Percentiles rank a stretch among this genome's conserved stretches.
phyloP scores from a whole-genome alignment of 331 rosid species.

The Saraca asoca region DNA sequence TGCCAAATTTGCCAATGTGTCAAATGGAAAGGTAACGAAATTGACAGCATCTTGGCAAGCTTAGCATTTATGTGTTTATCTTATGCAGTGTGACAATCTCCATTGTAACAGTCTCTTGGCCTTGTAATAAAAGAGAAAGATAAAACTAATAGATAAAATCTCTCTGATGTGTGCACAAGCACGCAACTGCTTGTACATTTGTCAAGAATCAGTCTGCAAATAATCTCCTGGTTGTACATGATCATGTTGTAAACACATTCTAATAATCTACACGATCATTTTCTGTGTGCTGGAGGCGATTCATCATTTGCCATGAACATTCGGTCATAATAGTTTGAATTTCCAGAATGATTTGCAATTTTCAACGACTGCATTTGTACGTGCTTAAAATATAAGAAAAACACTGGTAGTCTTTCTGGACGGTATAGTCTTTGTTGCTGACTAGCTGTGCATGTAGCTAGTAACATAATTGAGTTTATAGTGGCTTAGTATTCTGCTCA shows the following conservation, averaged over 20 bases:
- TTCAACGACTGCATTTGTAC: no score
- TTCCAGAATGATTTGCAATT: no score
- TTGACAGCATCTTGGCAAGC: slow-evolving; percentile 7
- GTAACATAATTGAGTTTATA: no score
- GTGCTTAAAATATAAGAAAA: no score
- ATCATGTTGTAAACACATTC: slow-evolving; percentile 22
- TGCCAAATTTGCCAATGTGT: slow-evolving; percentile 50
- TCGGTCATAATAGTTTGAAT: no score
- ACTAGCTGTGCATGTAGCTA: no score
- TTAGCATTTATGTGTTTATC: slow-evolving; percentile 19
- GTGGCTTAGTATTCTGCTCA: no score
- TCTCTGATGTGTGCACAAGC: not conserved
- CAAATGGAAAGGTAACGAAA: slow-evolving; percentile 60
- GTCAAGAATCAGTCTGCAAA: slow-evolving; percentile 5
- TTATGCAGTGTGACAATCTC: not conserved
- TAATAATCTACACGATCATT: not conserved
- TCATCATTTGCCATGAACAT: not conserved
- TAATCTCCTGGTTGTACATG: slow-evolving; percentile 19
- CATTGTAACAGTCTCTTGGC: not conserved
- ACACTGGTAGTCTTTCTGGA: no score
- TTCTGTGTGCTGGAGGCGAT: not conserved
- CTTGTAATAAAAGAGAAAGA: slow-evolving; percentile 17
- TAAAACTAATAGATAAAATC: slow-evolving; percentile 6
- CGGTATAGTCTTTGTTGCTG: no score
- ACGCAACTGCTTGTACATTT: no score